Base-by-base conservation (phyloP, 2,329 filamentous ascomycete species). In the Scedosporium dehoogii region DNA sequence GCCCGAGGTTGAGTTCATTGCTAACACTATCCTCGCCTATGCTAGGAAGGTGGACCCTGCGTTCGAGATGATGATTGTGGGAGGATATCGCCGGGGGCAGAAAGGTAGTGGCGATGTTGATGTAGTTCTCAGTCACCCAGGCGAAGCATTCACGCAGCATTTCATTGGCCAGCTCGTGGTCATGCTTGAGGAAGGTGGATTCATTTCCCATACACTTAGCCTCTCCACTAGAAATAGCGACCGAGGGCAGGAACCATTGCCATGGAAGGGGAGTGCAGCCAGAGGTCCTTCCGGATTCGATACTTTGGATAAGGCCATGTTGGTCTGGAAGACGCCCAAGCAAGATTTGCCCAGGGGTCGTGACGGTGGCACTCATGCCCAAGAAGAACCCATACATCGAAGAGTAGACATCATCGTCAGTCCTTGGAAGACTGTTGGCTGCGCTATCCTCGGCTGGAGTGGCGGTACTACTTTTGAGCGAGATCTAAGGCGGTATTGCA, bases 401-500 rank as follows among this genome's bases (percentile, higher is more conserved):
- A 82, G 93, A 56, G 92, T 97, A 1, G 93, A 97, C 70, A 96
- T 97, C 63, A 93, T 97, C 67, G 80, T 97, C 65, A 86, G 85
- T 23, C 91, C 92, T 0, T 97, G 93, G 90, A 87, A 86, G 62
- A 96, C 91, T 0, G 86, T 90, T 0, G 93, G 94, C 0, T 97
- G 92, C 68, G 93, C 92, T 0, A 81, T 97, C 3, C 76, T 93
- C 18, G 92, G 92, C 1, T 97, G 93, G 94, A 88, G 85, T 16
- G 90, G 92, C 0, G 93, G 87, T 1, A 96, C 88, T 0, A 97
- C 92, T 0, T 97, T 97, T 67, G 85, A 97, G 76, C 80, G 93
- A 25, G 94, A 97, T 72, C 72, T 97, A 61, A 79, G 93, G 48
- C 78, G 87, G 41, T 96, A 93, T 73, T 91, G 88, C 64, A 92